Base-by-base conservation (phyloP, 2,329 filamentous ascomycete species). In the Sclerotinia borealis region DNA sequence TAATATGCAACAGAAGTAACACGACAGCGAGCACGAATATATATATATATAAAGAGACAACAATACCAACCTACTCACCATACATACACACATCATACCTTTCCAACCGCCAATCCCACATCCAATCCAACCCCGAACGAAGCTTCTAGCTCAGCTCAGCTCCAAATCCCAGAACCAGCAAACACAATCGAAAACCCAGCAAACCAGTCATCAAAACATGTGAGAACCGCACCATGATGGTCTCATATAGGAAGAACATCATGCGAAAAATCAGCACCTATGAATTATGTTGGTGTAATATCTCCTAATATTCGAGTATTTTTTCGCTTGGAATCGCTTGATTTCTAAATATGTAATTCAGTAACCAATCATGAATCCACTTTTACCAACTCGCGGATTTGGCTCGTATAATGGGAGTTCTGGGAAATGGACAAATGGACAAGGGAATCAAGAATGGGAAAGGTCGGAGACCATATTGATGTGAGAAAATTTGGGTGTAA, bases 261-360 rank as follows among this genome's bases (percentile, higher is more conserved):
- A 45, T 56, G 31, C 52, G 13, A 34, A 56, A 25, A 3, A 11
- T 51, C 29, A 51, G 48, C 48, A 22, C 29, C 5, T 3, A 19
- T 50, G 19, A 6, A 13, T 4, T 4, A 13, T 3, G 19, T 19
- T 34, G 9, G 15, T 34, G 15, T 10, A 22, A 45, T 3, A 34
- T 56, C 52, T 56, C 52, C 52, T 56, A 39, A 56, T 56, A n/a
- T 22, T n/a, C n/a, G n/a, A n/a, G n/a, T n/a, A n/a, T n/a, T n/a
- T n/a, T 29, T n/a, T 43, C 37, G 37, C 37, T 43, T 56, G 52
- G 10, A n/a, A 56, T 43, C 39, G 39, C 39, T 45, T 43, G 25
- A 15, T n/a, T 50, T 22, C 43, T 47, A 25, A n/a, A 17, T 10
- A n/a, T n/a, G 11, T 1, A 50, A 4, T 50, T 13, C 4, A 9